Evolutionary conservation across 2,329 filamentous ascomycete species (phyloP).

Genomic region (Hymenoscyphus repandus): DNA sequence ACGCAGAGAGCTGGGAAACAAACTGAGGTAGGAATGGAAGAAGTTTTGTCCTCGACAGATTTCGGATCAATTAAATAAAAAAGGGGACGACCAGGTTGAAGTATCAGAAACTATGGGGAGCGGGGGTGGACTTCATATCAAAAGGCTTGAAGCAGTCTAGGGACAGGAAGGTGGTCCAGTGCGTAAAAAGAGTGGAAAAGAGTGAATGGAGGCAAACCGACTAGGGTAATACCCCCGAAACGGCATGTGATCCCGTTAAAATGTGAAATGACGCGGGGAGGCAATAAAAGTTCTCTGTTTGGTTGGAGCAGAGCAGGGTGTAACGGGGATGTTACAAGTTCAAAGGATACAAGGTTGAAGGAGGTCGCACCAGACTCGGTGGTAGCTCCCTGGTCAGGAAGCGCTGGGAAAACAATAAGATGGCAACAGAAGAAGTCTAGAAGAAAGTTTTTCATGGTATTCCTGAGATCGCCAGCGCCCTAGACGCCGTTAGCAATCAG

Average conservation of each 20-base stretch:
- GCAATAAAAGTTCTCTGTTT: not conserved
- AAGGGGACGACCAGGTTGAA: not conserved
- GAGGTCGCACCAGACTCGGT: not conserved
- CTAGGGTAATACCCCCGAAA: slow-evolving; percentile 18
- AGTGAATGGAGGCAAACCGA: slow-evolving; percentile 15
- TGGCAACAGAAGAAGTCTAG: too few relatives aligned
- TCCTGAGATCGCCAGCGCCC: too few relatives aligned
- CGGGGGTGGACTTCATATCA: slow-evolving; percentile 13
- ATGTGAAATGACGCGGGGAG: not conserved
- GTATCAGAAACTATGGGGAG: slow-evolving; percentile 6
- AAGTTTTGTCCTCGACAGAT: slow-evolving; percentile 8
- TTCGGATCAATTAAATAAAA: slow-evolving; percentile 1
- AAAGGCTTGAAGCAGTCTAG: slow-evolving; percentile 10
- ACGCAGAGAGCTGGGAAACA: not conserved
- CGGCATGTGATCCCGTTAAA: slow-evolving; percentile 16
- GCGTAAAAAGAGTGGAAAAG: not conserved
- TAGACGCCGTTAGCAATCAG: too few relatives aligned
- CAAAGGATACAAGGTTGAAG: not conserved
- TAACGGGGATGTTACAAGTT: not conserved
- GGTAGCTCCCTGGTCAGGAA: too few relatives aligned
- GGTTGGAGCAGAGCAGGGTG: not conserved
- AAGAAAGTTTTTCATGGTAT: too few relatives aligned
- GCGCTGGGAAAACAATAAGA: too few relatives aligned
- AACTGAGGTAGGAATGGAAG: not conserved
- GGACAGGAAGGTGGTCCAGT: not conserved